Evolutionary conservation across 2,329 filamentous ascomycete genomes (phyloP), one percentile per base, ranked within the genome.

Genomic region (Teratosphaeria gauchensis): DNA sequence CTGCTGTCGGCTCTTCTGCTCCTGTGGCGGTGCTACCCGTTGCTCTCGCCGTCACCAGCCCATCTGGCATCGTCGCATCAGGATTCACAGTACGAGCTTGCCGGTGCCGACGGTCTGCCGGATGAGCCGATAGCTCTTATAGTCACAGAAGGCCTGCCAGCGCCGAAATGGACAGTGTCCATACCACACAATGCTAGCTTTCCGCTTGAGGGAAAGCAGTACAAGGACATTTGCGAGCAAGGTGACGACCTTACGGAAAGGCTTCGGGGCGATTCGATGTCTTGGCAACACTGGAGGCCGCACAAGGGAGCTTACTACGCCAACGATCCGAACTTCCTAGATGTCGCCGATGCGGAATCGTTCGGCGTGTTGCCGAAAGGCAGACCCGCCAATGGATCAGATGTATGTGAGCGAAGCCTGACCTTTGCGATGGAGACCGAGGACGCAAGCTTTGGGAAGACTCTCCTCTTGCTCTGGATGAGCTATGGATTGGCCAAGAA

Each of bases 381-480:
- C 51, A 21, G 64, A 55, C 68, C 62, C 51, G 62, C 53, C 31
- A 31, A 60, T 19, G 54, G 64, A 28, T 42, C 65, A 58, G 78
- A 82, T 9, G 75, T 86, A 16, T 95, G 90, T 74, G 77, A 84
- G 53, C 84, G 74, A 63, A 89, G 83, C 60, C 77, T 95, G 74
- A 95, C 89, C 0, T 94, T 88, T 70, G 82, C 91, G 1, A 78
- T 95, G 66, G 89, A 92, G 69, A 80, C 84, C 7, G 74, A 81
- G 3, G 85, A 92, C 66, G 88, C 89, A 1, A 90, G 90, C 2
- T 77, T 95, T 9, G 90, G 90, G 5, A 85, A 84, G 63, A 84
- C 87, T 1, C 73, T 96, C 60, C 85, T 95, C 81, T 82, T 86
- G 68, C 71, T 95, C 58, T 96, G 90, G 90, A 87, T 87, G 66